Evolutionary conservation across 768 basidiomycete genomes (phyloP).

Genomic region (Panaeolus papilionaceus): DNA sequence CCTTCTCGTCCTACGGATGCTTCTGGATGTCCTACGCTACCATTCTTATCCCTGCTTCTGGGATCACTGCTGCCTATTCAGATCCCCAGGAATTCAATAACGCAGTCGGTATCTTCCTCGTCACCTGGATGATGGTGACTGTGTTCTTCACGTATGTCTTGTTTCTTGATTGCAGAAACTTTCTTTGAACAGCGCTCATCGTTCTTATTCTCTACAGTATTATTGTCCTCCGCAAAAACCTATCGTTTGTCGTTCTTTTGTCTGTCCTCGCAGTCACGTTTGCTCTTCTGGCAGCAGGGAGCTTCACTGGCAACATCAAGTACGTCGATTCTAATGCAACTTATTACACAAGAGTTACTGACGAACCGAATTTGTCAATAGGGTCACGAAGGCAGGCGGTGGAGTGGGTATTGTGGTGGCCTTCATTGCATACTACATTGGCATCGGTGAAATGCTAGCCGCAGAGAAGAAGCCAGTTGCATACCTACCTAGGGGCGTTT

Average conservation of each 20-base stretch:
- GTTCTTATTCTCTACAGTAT: constrained; percentile 23
- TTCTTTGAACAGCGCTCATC: not conserved
- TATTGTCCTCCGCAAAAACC: constrained; percentile 32
- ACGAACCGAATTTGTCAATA: constrained; percentile 15
- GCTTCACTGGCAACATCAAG: constrained; percentile 36
- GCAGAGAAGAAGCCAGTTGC: constrained; percentile 42
- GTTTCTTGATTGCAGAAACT: not conserved
- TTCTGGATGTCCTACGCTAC: constrained; percentile 85
- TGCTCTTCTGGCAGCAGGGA: constrained; percentile 33
- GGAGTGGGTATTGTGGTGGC: constrained; percentile 46
- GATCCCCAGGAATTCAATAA: constrained; percentile 48
- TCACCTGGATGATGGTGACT: constrained; percentile 72
- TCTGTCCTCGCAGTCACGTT: constrained; percentile 32
- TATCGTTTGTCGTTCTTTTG: constrained; percentile 36
- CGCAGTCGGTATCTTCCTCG: constrained; percentile 73
- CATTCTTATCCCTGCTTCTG: constrained; percentile 70
- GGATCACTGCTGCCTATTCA: constrained; percentile 58
- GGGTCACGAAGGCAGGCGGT: constrained; percentile 47
- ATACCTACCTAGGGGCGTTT: constrained; percentile 43
- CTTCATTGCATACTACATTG: constrained; percentile 53
- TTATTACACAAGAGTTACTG: not conserved
- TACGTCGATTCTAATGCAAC: constrained; percentile 1
- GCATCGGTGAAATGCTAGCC: constrained; percentile 43
- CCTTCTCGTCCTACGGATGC: constrained; percentile 74
- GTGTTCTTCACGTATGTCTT: constrained; percentile 51